Percentiles rank a stretch among this genome's conserved stretches.
Evolutionary conservation across 108 stramenopile genomes (phyloP).

Genomic region (Schizochytrium sp.): DNA sequence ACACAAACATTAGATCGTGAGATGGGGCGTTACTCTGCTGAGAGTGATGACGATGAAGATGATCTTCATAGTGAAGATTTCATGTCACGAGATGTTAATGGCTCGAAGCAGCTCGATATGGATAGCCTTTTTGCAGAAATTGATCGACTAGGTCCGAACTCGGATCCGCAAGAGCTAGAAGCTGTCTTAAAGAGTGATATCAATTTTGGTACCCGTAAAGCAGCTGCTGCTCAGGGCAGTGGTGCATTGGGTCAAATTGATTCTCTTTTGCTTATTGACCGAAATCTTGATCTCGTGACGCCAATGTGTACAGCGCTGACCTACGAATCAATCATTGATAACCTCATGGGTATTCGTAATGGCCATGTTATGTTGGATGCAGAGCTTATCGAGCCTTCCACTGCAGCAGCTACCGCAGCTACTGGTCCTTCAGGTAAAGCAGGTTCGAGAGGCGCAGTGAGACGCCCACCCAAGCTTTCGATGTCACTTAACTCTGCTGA

Average conservation of each 20-base stretch:
- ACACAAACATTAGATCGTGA: constrained; percentile 4
- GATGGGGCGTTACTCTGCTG: neutral
- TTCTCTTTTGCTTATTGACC: constrained; percentile 40
- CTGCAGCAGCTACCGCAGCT: neutral
- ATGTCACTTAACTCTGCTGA: constrained; percentile 52
- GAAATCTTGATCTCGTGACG: constrained; percentile 30
- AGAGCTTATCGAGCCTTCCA: neutral
- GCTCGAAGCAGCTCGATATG: neutral
- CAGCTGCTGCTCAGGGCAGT: neutral
- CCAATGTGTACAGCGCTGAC: constrained; percentile 59
- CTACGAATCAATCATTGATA: constrained; percentile 26
- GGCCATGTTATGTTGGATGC: constrained; percentile 45
- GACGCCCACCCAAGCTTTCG: constrained; percentile 24
- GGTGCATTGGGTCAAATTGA: constrained; percentile 9
- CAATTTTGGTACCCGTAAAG: constrained; percentile 9
- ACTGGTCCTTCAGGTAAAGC: neutral
- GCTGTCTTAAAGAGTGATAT: neutral
- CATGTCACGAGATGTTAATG: neutral
- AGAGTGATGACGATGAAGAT: neutral
- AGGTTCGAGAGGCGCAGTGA: neutral
- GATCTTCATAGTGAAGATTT: constrained; percentile 7
- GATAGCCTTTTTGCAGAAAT: constrained; percentile 12
- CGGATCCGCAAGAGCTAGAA: neutral
- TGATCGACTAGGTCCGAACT: neutral
- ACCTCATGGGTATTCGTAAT: constrained; percentile 34